phyloP scores from a whole-genome alignment of 257 asterid species.

The Scutellaria minor region DNA sequence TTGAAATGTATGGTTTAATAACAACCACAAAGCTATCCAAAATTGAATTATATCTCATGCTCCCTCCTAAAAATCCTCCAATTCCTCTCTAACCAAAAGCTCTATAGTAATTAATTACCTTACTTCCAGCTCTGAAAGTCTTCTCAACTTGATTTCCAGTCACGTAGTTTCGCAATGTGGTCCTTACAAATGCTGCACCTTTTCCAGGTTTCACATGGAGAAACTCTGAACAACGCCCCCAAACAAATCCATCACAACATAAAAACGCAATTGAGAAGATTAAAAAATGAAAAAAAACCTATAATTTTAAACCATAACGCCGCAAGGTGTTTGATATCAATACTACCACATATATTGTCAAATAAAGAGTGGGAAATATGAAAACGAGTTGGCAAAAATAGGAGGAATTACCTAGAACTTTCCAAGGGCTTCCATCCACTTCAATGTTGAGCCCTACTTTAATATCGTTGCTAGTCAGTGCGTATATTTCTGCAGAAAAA shows the following conservation, averaged over 20 bases:
- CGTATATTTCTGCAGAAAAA: conserved; percentile 58
- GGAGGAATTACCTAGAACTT: conserved; percentile 68
- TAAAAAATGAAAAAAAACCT: background rate
- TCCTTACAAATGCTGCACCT: conserved; percentile 95
- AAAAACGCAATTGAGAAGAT: background rate
- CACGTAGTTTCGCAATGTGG: conserved; percentile 74
- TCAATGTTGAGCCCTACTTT: conserved; percentile 92
- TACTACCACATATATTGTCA: background rate
- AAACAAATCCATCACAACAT: conserved; percentile 14
- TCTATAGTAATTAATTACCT: conserved; percentile 59
- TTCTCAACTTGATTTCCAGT: conserved; percentile 86
- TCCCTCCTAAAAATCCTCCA: no score
- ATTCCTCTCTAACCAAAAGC: background rate
- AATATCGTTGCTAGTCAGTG: conserved; percentile 87
- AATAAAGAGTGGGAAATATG: background rate
- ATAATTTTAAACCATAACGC: no score
- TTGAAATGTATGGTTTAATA: no score
- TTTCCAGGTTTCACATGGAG: conserved; percentile 98
- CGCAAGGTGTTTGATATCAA: background rate
- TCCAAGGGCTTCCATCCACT: conserved; percentile 94
- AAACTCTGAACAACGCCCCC: conserved; percentile 62
- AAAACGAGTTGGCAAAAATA: background rate
- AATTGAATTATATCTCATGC: background rate
- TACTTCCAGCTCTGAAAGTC: conserved; percentile 96
- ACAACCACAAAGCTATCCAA: no score